phyloP scores from a whole-genome alignment of 495 filamentous ascomycete genomes.

The Neurospora pannonica region DNA sequence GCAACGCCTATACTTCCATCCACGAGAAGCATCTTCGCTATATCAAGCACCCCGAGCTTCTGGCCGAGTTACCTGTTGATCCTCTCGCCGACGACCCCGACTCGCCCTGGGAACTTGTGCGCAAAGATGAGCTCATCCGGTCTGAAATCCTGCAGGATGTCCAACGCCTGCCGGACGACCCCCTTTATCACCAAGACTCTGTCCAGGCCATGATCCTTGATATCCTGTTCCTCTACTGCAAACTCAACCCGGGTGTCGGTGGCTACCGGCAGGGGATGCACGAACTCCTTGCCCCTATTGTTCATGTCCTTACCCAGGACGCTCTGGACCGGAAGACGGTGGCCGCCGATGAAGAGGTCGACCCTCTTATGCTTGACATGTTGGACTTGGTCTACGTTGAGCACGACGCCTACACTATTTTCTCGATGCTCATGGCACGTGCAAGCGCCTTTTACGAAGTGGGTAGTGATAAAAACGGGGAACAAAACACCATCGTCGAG shows the following conservation, averaged over 20 bases:
- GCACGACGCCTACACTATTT: constrained; percentile 84
- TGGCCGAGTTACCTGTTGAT: constrained; percentile 60
- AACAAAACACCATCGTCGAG: constrained; percentile 64
- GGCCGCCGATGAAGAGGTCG: constrained; percentile 19
- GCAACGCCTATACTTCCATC: constrained; percentile 63
- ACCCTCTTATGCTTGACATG: constrained; percentile 47
- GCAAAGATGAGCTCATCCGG: constrained; percentile 73
- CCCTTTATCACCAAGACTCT: constrained; percentile 71
- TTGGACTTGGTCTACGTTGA: constrained; percentile 68
- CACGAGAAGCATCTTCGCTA: constrained; percentile 66
- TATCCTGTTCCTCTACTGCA: constrained; percentile 88
- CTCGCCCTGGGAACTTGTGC: constrained; percentile 81
- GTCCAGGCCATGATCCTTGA: constrained; percentile 80
- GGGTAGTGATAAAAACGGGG: constrained; percentile 27
- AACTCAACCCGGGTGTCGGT: constrained; percentile 76
- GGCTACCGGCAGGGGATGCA: constrained; percentile 96
- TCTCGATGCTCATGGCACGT: constrained; percentile 75
- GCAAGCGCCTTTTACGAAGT: constrained; percentile 82
- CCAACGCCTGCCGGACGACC: constrained; percentile 82
- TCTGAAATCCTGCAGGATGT: constrained; percentile 95
- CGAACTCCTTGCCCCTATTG: constrained; percentile 80
- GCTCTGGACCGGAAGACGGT: constrained; percentile 42
- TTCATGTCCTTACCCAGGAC: constrained; percentile 82
- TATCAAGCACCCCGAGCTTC: constrained; percentile 71
- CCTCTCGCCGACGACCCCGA: constrained; percentile 79